These are phyloP conservation scores for Takakia lepidozioides DNA, from an alignment of 225 moss, liverwort and hornwort species.

Conservation along the genomic window DNA sequence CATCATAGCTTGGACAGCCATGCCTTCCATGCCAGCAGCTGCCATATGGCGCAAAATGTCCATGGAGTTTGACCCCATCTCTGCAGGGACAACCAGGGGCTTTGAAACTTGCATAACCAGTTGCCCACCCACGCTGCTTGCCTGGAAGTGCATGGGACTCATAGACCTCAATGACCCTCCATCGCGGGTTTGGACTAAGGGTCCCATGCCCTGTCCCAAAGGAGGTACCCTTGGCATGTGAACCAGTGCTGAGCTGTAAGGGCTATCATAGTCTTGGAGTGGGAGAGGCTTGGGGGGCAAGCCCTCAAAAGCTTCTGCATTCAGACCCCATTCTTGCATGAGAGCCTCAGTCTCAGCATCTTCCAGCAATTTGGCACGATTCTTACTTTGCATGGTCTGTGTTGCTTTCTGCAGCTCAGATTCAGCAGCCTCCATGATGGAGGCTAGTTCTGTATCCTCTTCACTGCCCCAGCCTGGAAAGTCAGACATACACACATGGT, in stretches of 20 bases:
- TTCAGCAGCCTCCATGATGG: constrained; percentile 81
- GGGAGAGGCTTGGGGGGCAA: constrained; percentile 21
- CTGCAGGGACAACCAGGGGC: constrained; percentile 60
- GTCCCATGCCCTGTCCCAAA: constrained; percentile 49
- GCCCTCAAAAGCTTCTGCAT: constrained; percentile 37
- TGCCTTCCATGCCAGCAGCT: constrained; percentile 63
- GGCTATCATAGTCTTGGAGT: constrained; percentile 9
- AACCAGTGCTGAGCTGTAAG: constrained; percentile 7
- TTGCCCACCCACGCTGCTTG: constrained; percentile 26
- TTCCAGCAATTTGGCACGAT: constrained; percentile 59
- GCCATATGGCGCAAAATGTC: constrained; percentile 69
- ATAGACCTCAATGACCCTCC: constrained; percentile 71
- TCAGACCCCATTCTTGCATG: constrained; percentile 78
- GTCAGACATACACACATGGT: too few relatives aligned
- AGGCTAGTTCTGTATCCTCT: constrained; percentile 66
- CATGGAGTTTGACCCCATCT: constrained; percentile 58
- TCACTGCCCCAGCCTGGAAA: constrained; percentile 59
- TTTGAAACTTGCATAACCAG: constrained; percentile 78
- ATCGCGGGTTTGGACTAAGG: constrained; percentile 45
- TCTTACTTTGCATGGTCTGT: constrained; percentile 55
- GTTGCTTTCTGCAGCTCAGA: constrained; percentile 87
- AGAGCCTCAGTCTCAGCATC: constrained; percentile 74
- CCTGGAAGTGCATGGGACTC: constrained; percentile 48
- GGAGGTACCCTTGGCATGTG: constrained; percentile 14
- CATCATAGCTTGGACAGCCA: constrained; percentile 70